Evolutionary conservation across 208 protist genomes (phyloP).

Genomic region (Lotmaria passim): DNA sequence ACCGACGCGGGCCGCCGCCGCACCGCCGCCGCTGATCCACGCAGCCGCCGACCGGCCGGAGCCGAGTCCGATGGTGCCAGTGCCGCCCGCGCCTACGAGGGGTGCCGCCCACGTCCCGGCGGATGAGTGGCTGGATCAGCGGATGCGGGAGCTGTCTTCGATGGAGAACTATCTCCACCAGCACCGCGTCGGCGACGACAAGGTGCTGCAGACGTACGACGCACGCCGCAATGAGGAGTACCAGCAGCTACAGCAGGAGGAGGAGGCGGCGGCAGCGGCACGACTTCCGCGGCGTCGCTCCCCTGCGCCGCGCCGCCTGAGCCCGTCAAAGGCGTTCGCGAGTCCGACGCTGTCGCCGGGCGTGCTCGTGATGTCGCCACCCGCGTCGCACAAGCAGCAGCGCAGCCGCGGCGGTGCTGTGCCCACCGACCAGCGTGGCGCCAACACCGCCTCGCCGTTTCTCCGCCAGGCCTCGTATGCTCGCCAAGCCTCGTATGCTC

Average conservation of each 20-base stretch:
- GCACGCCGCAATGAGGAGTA: slow-evolving; percentile 28
- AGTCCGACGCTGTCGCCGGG: slow-evolving; percentile 5
- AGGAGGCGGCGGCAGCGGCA: slow-evolving; percentile 6
- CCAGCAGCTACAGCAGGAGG: slow-evolving; percentile 17
- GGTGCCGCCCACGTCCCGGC: slow-evolving; percentile 7
- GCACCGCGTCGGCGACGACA: slow-evolving; percentile 70
- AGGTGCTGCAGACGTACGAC: slow-evolving; percentile 58
- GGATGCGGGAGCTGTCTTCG: slow-evolving; percentile 51
- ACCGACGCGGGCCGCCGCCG: slow-evolving; percentile 17
- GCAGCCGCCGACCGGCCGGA: background rate
- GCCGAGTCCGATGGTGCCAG: slow-evolving; percentile 10
- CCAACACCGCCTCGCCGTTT: slow-evolving; percentile 17
- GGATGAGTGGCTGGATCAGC: slow-evolving; percentile 34
- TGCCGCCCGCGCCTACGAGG: background rate
- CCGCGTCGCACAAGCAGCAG: slow-evolving; percentile 15
- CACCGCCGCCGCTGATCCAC: slow-evolving; percentile 10
- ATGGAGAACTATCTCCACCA: slow-evolving; percentile 82
- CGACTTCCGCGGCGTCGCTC: slow-evolving; percentile 1
- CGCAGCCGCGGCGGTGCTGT: background rate
- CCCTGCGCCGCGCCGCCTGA: slow-evolving; percentile 22
- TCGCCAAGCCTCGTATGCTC: slow-evolving; percentile 16
- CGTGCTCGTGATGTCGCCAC: slow-evolving; percentile 26
- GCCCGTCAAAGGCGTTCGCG: slow-evolving; percentile 12
- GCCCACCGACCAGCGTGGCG: background rate
- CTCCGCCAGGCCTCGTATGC: slow-evolving; percentile 15